Conservation (phyloP, 2,329 filamentous ascomycete species). For the Tolypocladium ovalisporum region DNA sequence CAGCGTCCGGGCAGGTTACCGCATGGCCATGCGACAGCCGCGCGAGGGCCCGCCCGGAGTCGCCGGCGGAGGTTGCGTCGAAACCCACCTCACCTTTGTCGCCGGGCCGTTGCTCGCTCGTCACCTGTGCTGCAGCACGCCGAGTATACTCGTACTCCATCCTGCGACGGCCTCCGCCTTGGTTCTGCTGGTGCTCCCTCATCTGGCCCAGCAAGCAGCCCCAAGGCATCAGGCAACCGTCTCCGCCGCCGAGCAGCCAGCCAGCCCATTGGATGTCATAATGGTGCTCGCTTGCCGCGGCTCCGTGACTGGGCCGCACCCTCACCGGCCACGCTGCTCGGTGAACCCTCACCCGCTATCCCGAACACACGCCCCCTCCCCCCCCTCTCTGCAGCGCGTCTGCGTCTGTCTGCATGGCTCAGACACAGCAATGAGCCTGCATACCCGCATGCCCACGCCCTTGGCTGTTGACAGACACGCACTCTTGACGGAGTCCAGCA, state of each 20-base stretch:
- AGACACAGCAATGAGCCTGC: background rate
- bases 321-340: background rate
- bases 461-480: background rate
- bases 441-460: background rate
- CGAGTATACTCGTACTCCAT: background rate
- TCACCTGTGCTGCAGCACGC: too few relatives aligned
- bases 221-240: background rate
- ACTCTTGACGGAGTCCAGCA: background rate
- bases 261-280: too few relatives aligned
- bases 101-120: background rate
- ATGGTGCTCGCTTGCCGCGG: background rate
- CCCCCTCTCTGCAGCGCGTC: background rate
- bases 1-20: background rate
- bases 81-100: background rate
- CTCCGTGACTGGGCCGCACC: background rate
- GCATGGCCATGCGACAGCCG: background rate
- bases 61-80: slow-evolving; percentile 12
- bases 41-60: slow-evolving; percentile 7
- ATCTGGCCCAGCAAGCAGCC: background rate
- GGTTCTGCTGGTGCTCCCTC: background rate
- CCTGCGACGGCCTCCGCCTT: background rate
- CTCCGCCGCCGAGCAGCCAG: background rate
- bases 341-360: background rate
- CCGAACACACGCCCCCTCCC: background rate
- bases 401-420: background rate